Evolutionary conservation across 1,139 yeast genomes (phyloP).

Genomic region (Suhomyces atakaporum): DNA sequence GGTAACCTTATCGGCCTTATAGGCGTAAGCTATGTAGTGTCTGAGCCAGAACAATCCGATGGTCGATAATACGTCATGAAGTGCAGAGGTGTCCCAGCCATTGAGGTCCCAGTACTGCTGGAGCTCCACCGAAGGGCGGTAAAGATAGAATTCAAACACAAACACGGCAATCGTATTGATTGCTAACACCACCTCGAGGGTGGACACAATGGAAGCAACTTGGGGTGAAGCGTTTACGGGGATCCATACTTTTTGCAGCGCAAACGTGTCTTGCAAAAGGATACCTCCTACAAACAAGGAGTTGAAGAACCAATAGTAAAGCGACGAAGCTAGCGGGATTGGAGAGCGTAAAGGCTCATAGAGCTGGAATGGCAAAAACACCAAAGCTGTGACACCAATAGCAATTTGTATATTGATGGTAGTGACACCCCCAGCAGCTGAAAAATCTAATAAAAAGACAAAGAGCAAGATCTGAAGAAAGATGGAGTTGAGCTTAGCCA

Average conservation of each 20-base stretch:
- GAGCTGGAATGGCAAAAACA: conserved; percentile 39
- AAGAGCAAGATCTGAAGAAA: conserved; percentile 25
- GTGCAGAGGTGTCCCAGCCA: conserved; percentile 30
- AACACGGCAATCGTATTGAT: conserved; percentile 37
- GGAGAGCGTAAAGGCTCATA: conserved; percentile 35
- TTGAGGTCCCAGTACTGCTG: conserved; percentile 37
- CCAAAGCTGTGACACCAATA: conserved; percentile 4
- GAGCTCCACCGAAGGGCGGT: conserved; percentile 49
- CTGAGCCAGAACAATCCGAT: conserved; percentile 27
- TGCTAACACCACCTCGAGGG: conserved; percentile 20
- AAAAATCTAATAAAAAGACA: conserved; percentile 19
- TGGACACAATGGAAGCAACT: conserved; percentile 15
- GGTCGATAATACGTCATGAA: conserved; percentile 26
- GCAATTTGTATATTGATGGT: conserved; percentile 11
- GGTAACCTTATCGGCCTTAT: conserved; percentile 23
- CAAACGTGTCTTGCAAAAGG: conserved; percentile 30
- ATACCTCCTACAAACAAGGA: conserved; percentile 21
- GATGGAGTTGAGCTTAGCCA: conserved; percentile 26
- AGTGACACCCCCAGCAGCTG: conserved; percentile 1
- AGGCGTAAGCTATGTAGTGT: conserved; percentile 24
- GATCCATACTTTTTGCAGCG: conserved; percentile 30
- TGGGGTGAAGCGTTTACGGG: conserved; percentile 24
- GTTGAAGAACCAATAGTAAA: conserved; percentile 42
- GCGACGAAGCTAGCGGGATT: conserved; percentile 34
- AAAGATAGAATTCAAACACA: conserved; percentile 38